phyloP scores from a whole-genome alignment of 2,329 filamentous ascomycete species.

The Cladosporium velox region DNA sequence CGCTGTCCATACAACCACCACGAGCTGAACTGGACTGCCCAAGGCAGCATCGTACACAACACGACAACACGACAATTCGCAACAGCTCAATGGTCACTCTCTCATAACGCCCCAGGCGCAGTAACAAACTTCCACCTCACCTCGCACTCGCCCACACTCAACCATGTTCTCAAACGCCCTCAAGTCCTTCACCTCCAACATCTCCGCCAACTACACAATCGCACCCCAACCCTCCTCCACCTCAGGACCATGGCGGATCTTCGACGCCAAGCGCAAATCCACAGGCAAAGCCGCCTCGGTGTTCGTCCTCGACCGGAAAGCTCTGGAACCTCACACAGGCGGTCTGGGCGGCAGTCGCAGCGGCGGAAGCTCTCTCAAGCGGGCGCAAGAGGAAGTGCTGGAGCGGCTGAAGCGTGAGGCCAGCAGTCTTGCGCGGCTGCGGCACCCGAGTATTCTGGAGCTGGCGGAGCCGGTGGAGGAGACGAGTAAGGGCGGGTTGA shows the following conservation, averaged over 20 bases:
- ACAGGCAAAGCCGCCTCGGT: slow-evolving; percentile 86
- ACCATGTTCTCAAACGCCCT: slow-evolving; percentile 90
- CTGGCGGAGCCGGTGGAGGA: slow-evolving; percentile 95
- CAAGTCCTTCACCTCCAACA: slow-evolving; percentile 93
- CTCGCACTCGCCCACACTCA: background rate
- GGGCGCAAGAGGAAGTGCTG: slow-evolving; percentile 82
- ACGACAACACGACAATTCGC: background rate
- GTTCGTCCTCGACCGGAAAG: slow-evolving; percentile 92
- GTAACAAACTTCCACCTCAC: background rate
- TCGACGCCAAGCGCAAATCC: slow-evolving; percentile 95
- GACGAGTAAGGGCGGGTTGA: slow-evolving; percentile 83
- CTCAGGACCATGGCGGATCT: slow-evolving; percentile 94
- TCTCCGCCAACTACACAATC: slow-evolving; percentile 86
- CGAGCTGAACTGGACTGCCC: background rate
- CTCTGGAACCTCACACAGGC: slow-evolving; percentile 64
- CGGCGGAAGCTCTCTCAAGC: slow-evolving; percentile 71
- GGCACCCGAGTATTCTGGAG: slow-evolving; percentile 90
- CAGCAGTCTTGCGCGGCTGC: slow-evolving; percentile 79
- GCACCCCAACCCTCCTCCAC: slow-evolving; percentile 73
- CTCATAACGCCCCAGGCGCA: background rate
- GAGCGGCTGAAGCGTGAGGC: slow-evolving; percentile 91
- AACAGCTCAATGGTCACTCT: background rate
- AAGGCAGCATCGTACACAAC: background rate
- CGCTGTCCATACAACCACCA: background rate
- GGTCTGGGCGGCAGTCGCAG: slow-evolving; percentile 56